These are phyloP conservation scores for Inonotus hispidus DNA, from an alignment of 1,284 basidiomycete species.

Conservation along the genomic window DNA sequence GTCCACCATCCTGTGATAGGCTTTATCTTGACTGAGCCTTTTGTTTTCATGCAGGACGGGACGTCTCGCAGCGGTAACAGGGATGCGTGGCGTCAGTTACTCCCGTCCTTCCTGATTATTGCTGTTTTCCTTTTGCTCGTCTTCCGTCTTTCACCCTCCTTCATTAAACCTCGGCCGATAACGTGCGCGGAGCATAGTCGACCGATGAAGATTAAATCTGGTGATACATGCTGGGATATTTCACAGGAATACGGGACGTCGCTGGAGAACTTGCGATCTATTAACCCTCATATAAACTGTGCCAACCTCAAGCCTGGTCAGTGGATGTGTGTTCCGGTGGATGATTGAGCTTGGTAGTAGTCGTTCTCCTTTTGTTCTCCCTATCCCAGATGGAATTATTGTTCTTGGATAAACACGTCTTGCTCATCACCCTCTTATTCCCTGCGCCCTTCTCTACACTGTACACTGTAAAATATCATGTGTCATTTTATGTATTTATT, in stretches of 20 bases:
- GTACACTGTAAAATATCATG: background rate
- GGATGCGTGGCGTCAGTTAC: conserved; percentile 39
- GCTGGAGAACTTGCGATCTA: conserved; percentile 46
- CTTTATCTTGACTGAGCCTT: background rate
- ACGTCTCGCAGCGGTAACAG: conserved; percentile 20
- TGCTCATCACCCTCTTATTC: background rate
- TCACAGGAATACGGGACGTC: conserved; percentile 44
- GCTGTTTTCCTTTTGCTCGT: conserved; percentile 59
- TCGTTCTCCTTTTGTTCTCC: conserved; percentile 3
- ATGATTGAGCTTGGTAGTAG: conserved; percentile 17
- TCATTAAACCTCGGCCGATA: conserved; percentile 27
- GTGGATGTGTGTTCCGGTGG: conserved; percentile 52
- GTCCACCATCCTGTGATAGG: conserved; percentile 24
- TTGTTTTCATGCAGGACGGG: conserved; percentile 12
- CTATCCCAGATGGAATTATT: conserved; percentile 26
- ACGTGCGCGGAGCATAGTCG: conserved; percentile 46
- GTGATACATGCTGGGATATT: conserved; percentile 70
- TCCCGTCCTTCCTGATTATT: conserved; percentile 71
- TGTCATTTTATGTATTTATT: background rate
- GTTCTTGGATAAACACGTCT: conserved; percentile 21
- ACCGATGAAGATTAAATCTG: conserved; percentile 47
- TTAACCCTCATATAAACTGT: conserved; percentile 55
- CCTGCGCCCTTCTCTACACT: background rate
- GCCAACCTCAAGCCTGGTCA: conserved; percentile 52
- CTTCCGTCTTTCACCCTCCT: conserved; percentile 50